A percentile compares a stretch with the other conserved stretches of the same genome.
Evolutionary conservation across 306 rosid genomes (phyloP).

Genomic region (Hylodesmum podocarpum): DNA sequence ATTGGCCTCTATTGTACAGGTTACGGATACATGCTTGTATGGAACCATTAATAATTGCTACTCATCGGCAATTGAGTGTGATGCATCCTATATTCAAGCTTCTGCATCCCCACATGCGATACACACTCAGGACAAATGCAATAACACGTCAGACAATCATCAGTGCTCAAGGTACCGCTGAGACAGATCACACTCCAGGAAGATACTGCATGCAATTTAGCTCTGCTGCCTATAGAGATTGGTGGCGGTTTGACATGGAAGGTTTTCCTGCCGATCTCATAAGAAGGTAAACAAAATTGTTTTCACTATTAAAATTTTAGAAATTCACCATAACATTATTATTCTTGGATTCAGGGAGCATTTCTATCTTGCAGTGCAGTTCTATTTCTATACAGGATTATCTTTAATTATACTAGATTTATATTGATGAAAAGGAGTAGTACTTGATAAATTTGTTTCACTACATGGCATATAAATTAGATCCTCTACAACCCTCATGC

Average conservation of each 20-base stretch:
- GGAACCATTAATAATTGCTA: conserved; percentile 43
- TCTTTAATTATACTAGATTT: neutral
- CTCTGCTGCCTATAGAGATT: conserved; percentile 37
- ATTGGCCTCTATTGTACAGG: conserved; percentile 22
- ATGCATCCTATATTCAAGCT: conserved; percentile 54
- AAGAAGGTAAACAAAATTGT: conserved; percentile 33
- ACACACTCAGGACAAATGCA: conserved; percentile 44
- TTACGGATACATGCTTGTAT: conserved; percentile 47
- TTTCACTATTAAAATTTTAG: neutral
- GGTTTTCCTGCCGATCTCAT: conserved; percentile 45
- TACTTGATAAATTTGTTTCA: neutral
- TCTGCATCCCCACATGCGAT: conserved; percentile 42
- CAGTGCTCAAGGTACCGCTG: conserved; percentile 36
- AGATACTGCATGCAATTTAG: conserved; percentile 41
- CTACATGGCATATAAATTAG: neutral
- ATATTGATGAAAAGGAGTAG: neutral
- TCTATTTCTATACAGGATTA: neutral
- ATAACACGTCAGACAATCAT: conserved; percentile 33
- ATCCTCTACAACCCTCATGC: neutral
- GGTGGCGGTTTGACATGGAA: conserved; percentile 43
- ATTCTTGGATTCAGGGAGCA: neutral
- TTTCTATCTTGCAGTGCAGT: neutral
- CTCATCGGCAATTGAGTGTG: conserved; percentile 49
- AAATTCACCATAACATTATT: neutral
- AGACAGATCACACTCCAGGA: conserved; percentile 35